These are phyloP conservation scores for Arthroderma sp. DNA, from an alignment of 2,329 filamentous ascomycete species.

Conservation along the genomic window DNA sequence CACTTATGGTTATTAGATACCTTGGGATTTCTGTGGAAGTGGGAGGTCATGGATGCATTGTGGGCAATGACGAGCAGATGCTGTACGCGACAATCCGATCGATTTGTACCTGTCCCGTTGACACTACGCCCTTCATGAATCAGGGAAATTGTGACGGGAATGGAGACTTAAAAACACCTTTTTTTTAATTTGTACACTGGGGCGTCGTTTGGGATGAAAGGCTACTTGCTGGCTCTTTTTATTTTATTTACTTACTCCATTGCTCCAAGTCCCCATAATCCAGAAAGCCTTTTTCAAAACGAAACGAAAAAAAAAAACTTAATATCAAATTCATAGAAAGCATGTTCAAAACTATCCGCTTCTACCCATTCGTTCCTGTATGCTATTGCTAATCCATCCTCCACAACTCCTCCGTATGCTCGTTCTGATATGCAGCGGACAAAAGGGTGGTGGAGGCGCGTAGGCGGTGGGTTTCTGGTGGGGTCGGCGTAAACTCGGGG, in stretches of 20 bases:
- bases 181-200: slow-evolving; percentile 15
- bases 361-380: no score
- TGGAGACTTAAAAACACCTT: slow-evolving; percentile 8
- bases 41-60: slow-evolving; percentile 23
- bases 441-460: no score
- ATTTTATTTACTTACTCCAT: slow-evolving; percentile 23
- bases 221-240: slow-evolving; percentile 24
- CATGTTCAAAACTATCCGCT: no score
- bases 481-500: no score
- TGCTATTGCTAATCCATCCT: no score
- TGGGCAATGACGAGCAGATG: slow-evolving; percentile 27
- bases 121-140: slow-evolving; percentile 11
- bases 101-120: slow-evolving; percentile 18
- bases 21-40: slow-evolving; percentile 27
- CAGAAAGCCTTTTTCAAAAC: slow-evolving; percentile 23
- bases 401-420: no score
- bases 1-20: slow-evolving; percentile 73
- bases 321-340: background rate
- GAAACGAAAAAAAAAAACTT: background rate
- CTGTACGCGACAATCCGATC: slow-evolving; percentile 28
- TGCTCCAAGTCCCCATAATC: slow-evolving; percentile 32
- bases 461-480: no score
- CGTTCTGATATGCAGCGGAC: no score
- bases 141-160: slow-evolving; percentile 11
- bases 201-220: slow-evolving; percentile 30